Evolutionary conservation across 441 rosid genomes (phyloP), one percentile per base, ranked within the genome.

Genomic region (Pelargonium australe): DNA sequence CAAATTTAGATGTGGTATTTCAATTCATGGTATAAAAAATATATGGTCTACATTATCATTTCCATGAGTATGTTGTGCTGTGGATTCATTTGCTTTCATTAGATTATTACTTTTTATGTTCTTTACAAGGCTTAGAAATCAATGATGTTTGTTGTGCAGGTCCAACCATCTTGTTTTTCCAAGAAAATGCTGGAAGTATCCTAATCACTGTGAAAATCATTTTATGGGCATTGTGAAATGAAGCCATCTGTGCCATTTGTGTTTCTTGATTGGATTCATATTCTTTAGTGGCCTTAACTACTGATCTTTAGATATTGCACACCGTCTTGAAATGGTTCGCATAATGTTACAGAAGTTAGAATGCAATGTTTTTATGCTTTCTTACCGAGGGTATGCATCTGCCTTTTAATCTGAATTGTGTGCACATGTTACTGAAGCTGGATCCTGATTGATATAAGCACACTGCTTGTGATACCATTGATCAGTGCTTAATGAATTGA

Each of bases 161-260:
- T 79, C 99, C 99, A 66, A 94, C 99, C 23, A 79, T 94, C 80
- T 75, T 94, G 73, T 94, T 91, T 83, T 94, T 94, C 80, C 99
- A 94, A 81, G 99, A 94, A 82, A 94, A 94, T 82, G 99, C 99
- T 2, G 99, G 99, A 80, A 94, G 99, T 91, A 94, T 94, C 97
- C 90, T 91, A 78, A 47, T 14, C 14, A 44, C 65, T 64, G 47
- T 66, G 11, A 10, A 68, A 63, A 6, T 20, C 60, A 9, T 76
- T 57, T 14, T n/a, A 43, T 67, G n/a, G 66, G 66, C 34, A 47
- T 47, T 40, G 37, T 65, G 41, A 37, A 37, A 37, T 6, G 41
- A 23, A 40, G 44, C 43, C 57, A 58, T 72, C 11, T 60, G 31
- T 73, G 51, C 31, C 49, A 45, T 45, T 64, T 63, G 45, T 25